Percentiles rank a stretch among this genome's conserved stretches.
Conservation (phyloP, 139 green algal genomes). For the Picochlorum costavermella region DNA sequence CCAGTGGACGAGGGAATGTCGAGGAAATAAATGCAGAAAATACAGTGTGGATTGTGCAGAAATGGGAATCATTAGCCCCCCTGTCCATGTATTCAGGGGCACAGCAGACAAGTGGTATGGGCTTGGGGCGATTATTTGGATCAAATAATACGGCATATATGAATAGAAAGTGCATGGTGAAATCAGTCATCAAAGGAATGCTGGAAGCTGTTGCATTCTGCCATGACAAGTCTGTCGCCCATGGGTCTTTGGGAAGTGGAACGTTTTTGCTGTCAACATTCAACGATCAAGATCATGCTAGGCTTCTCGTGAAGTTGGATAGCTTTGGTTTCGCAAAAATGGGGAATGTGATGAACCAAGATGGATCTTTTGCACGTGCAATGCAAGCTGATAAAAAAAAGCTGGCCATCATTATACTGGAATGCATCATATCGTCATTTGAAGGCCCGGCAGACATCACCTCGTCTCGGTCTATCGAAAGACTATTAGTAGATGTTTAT, state of each 20-base stretch:
- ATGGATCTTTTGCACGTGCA: slow-evolving; percentile 13
- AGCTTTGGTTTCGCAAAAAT: slow-evolving; percentile 62
- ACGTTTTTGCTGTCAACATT: slow-evolving; percentile 54
- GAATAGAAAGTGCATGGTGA: slow-evolving; percentile 31
- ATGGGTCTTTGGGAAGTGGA: slow-evolving; percentile 58
- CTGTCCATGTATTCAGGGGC: slow-evolving; percentile 44
- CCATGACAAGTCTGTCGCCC: slow-evolving; percentile 48
- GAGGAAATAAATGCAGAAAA: slow-evolving; percentile 18
- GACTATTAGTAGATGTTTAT: slow-evolving; percentile 26
- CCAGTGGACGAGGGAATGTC: slow-evolving; percentile 23
- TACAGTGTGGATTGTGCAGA: slow-evolving; percentile 66
- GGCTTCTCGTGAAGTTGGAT: slow-evolving; percentile 66
- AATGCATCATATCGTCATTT: slow-evolving; percentile 21
- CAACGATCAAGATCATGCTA: slow-evolving; percentile 31
- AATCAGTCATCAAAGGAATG: slow-evolving; percentile 26
- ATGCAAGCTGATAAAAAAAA: slow-evolving; percentile 17
- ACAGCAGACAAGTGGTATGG: slow-evolving; percentile 27
- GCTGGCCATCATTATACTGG: slow-evolving; percentile 26
- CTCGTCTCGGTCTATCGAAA: slow-evolving; percentile 4
- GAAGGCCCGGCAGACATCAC: background rate
- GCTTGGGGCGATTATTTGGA: slow-evolving; percentile 28
- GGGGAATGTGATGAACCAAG: slow-evolving; percentile 1
- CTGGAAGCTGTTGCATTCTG: slow-evolving; percentile 49
- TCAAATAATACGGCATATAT: slow-evolving; percentile 5
- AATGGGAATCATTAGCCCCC: slow-evolving; percentile 53